Evolutionary conservation across 1,139 yeast genomes (phyloP).

Genomic region (Candida dubliniensis): DNA sequence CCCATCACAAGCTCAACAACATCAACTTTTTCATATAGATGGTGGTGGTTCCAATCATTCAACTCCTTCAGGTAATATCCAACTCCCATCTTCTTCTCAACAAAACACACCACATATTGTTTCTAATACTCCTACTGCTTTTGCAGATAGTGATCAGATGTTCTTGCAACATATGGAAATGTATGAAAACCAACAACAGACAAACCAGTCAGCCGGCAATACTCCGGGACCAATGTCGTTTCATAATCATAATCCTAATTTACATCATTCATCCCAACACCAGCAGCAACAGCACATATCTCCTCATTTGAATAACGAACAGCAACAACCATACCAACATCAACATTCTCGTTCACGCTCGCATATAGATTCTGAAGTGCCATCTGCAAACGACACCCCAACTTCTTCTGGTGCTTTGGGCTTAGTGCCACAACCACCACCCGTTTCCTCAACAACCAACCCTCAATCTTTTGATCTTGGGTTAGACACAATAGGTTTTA

Average conservation of each 20-base stretch:
- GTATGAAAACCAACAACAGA: slow-evolving; percentile 18
- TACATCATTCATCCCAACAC: slow-evolving; percentile 5
- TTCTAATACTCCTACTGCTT: slow-evolving; percentile 13
- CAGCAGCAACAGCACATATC: slow-evolving; percentile 13
- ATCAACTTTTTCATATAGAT: slow-evolving; percentile 2
- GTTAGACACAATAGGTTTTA: slow-evolving; percentile 29
- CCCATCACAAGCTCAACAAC: slow-evolving; percentile 1
- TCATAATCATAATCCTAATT: slow-evolving; percentile 13
- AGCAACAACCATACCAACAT: slow-evolving; percentile 11
- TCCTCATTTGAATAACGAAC: slow-evolving; percentile 13
- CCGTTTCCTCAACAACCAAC: slow-evolving; percentile 6
- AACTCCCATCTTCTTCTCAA: slow-evolving; percentile 2
- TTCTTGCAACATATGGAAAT: slow-evolving; percentile 29
- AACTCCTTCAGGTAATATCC: slow-evolving; percentile 1
- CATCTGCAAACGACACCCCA: slow-evolving; percentile 10
- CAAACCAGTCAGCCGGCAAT: slow-evolving; percentile 12
- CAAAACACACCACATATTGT: slow-evolving; percentile 9
- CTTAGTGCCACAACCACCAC: slow-evolving; percentile 9
- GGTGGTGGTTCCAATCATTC: slow-evolving; percentile 2
- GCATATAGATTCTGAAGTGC: slow-evolving; percentile 4
- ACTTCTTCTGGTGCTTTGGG: slow-evolving; percentile 3
- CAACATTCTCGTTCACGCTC: slow-evolving; percentile 6
- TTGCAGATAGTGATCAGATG: slow-evolving; percentile 25
- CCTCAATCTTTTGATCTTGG: slow-evolving; percentile 24
- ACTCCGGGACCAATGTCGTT: slow-evolving; percentile 18